Evolutionary conservation across 352 stramenopile genomes (phyloP).

Genomic region (Globisporangium cylindrosporum): DNA sequence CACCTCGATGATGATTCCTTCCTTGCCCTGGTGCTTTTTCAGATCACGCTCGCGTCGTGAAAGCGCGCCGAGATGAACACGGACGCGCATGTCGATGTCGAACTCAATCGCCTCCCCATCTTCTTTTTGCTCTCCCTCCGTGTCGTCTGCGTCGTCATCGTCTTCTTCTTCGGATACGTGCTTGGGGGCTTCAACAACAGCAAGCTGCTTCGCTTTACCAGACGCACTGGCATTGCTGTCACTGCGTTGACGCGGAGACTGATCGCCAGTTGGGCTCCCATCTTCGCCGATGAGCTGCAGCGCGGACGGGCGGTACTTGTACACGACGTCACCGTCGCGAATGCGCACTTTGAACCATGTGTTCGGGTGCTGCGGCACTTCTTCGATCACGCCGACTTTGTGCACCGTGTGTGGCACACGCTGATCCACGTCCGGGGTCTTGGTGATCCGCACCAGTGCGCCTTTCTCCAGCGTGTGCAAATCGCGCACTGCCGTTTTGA

Average conservation of each 20-base stretch:
- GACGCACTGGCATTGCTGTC: neutral
- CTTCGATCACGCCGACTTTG: slow-evolving; percentile 81
- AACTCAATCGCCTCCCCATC: slow-evolving; percentile 34
- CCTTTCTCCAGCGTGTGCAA: slow-evolving; percentile 56
- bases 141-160: slow-evolving; percentile 26
- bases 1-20: slow-evolving; percentile 61
- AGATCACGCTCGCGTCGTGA: slow-evolving; percentile 54
- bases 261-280: neutral
- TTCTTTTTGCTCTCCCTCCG: slow-evolving; percentile 50
- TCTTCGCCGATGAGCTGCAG: slow-evolving; percentile 42
- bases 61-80: slow-evolving; percentile 44
- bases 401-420: slow-evolving; percentile 75
- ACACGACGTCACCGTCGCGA: slow-evolving; percentile 79
- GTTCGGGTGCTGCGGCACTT: slow-evolving; percentile 79
- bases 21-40: slow-evolving; percentile 70
- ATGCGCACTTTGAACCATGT: slow-evolving; percentile 88
- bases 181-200: slow-evolving; percentile 21
- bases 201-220: neutral
- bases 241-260: slow-evolving; percentile 6
- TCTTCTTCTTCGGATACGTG: slow-evolving; percentile 25
- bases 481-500: slow-evolving; percentile 23
- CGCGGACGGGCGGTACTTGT: slow-evolving; percentile 83
- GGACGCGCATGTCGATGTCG: slow-evolving; percentile 52
- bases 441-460: slow-evolving; percentile 64
- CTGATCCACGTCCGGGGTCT: slow-evolving; percentile 78